phyloP scores from a whole-genome alignment of 2,329 filamentous ascomycete genomes.

The Endocalyx cinctus region DNA sequence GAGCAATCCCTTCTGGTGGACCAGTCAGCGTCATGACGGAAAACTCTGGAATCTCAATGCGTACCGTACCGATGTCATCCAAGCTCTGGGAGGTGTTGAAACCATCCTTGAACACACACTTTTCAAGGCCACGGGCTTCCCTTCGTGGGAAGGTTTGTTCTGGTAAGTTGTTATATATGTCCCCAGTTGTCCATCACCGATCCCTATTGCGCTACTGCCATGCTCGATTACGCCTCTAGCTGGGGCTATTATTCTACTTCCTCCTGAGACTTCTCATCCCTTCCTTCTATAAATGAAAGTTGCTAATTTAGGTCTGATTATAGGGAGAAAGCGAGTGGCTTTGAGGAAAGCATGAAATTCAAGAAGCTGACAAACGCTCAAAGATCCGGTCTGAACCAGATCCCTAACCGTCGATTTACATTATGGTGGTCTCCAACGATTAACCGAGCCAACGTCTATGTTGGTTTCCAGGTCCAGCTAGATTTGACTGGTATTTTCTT shows the following conservation, averaged over 20 bases:
- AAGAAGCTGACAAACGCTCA: slow-evolving; percentile 99
- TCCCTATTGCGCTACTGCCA: slow-evolving; percentile 40
- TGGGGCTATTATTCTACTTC: slow-evolving; percentile 94
- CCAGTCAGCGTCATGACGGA: slow-evolving; percentile 91
- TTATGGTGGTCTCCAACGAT: slow-evolving; percentile 96
- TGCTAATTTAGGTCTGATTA: slow-evolving; percentile 40
- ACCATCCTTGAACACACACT: slow-evolving; percentile 95
- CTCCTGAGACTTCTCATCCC: slow-evolving; percentile 92
- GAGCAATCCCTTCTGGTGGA: slow-evolving; percentile 99
- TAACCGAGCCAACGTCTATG: slow-evolving; percentile 94
- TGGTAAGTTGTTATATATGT: slow-evolving; percentile 63
- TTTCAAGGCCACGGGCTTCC: slow-evolving; percentile 95
- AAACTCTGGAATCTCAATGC: slow-evolving; percentile 97
- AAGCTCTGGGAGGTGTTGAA: slow-evolving; percentile 92
- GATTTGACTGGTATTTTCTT: slow-evolving; percentile 98
- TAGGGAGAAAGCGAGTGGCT: too few species aligned
- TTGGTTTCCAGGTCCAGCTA: slow-evolving; percentile 98
- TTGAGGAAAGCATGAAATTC: slow-evolving; percentile 79
- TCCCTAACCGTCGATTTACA: slow-evolving; percentile 96
- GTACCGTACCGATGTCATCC: slow-evolving; percentile 94
- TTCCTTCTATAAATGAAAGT: slow-evolving; percentile 51
- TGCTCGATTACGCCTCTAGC: slow-evolving; percentile 74
- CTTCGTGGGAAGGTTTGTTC: slow-evolving; percentile 90
- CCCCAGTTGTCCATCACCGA: too few species aligned
- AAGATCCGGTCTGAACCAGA: slow-evolving; percentile 93